Conservation (phyloP, 192 early-diverging fungal species). For the Geosiphon pyriformis region DNA sequence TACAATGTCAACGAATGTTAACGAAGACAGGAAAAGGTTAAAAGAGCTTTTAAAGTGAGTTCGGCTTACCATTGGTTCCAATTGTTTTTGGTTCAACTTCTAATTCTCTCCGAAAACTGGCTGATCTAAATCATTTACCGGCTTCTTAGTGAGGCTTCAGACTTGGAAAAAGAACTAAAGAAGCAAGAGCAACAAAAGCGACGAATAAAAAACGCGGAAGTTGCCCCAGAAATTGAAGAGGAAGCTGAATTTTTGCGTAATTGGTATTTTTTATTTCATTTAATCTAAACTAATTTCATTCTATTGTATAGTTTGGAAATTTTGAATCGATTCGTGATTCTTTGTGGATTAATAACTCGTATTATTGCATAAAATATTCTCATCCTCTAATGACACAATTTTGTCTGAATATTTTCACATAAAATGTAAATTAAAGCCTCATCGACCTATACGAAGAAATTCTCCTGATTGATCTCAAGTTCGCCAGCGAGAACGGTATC, state of each 20-base stretch:
- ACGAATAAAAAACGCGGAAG: constrained; percentile 1
- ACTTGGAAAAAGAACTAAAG: constrained; percentile 22
- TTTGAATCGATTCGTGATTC: no score
- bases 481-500: constrained; percentile 43
- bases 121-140: no score
- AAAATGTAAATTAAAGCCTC: constrained; percentile 38
- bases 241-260: constrained; percentile 23
- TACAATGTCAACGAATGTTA: constrained; percentile 27
- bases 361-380: no score
- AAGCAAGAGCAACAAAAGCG: constrained; percentile 20
- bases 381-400: no score
- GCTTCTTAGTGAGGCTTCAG: constrained; percentile 23
- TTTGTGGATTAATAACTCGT: no score
- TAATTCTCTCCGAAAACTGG: no score
- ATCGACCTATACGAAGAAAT: constrained; percentile 44
- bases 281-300: neutral
- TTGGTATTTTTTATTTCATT: neutral
- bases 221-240: constrained; percentile 1
- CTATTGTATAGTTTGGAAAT: neutral
- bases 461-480: constrained; percentile 39
- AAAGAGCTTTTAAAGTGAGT: constrained; percentile 20
- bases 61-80: neutral
- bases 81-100: no score
- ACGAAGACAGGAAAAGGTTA: constrained; percentile 25
- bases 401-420: no score